Conservation (phyloP, 2,329 filamentous ascomycete genomes). For the Hypoxylon sp. region DNA sequence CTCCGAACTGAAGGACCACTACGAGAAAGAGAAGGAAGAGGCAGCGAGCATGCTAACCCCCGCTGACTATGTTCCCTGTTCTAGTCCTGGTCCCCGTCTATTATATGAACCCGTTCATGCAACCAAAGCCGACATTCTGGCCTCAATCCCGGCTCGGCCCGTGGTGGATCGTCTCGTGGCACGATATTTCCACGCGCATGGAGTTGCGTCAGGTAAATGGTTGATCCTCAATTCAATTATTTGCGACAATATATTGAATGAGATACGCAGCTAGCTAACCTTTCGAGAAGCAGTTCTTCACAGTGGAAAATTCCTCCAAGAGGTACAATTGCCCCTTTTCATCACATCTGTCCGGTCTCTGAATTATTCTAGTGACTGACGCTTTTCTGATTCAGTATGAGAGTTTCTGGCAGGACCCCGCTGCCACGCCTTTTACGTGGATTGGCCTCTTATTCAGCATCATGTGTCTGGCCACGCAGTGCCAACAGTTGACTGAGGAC, state of each 20-base stretch:
- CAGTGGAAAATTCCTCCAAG: slow-evolving; percentile 4
- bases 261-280: neutral
- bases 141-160: slow-evolving; percentile 14
- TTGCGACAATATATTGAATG: neutral
- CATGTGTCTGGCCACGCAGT: slow-evolving; percentile 21
- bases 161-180: slow-evolving; percentile 19
- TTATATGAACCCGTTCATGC: slow-evolving; percentile 3
- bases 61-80: neutral
- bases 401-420: slow-evolving; percentile 20
- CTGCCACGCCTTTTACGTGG: slow-evolving; percentile 13
- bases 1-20: slow-evolving; percentile 10
- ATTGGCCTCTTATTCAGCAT: slow-evolving; percentile 24
- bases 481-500: slow-evolving; percentile 4
- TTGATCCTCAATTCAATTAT: neutral
- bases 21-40: slow-evolving; percentile 11
- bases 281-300: neutral
- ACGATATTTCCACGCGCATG: slow-evolving; percentile 13
- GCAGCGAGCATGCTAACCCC: neutral
- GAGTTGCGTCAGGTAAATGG: slow-evolving; percentile 9
- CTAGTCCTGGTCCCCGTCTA: neutral
- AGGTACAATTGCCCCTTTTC: neutral
- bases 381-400: slow-evolving; percentile 13
- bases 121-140: slow-evolving; percentile 13
- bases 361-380: neutral
- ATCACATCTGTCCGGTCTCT: neutral